Conservation (phyloP, 2,329 filamentous ascomycete genomes). For the Alternaria dauci region DNA sequence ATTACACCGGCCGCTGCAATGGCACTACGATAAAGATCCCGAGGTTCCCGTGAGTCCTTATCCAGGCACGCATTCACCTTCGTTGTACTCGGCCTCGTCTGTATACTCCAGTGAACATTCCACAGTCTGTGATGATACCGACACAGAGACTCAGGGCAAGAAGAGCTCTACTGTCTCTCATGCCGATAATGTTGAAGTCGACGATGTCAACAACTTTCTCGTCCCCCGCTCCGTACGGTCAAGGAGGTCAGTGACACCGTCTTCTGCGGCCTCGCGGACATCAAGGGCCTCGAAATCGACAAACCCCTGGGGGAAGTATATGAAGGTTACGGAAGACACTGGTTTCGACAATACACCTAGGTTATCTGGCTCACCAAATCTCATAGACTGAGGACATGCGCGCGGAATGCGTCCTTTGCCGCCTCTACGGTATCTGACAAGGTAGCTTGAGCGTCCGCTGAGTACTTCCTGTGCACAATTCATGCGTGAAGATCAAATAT, state of each 20-base stretch:
- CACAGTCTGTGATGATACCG: neutral
- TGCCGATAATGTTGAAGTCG: neutral
- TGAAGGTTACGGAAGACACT: neutral
- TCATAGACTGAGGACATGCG: neutral
- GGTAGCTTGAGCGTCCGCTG: too few relatives aligned
- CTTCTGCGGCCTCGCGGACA: neutral
- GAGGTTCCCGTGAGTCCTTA: neutral
- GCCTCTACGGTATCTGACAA: too few relatives aligned
- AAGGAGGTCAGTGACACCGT: neutral
- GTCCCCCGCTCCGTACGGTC: neutral
- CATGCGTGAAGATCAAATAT: neutral
- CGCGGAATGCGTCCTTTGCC: neutral
- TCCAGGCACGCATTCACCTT: neutral
- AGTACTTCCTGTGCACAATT: neutral
- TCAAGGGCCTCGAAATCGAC: constrained; percentile 4
- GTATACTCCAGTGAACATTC: neutral
- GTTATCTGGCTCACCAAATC: neutral
- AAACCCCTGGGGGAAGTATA: constrained; percentile 4
- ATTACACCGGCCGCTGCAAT: constrained; percentile 1
- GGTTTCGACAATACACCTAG: neutral
- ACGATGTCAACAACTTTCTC: neutral
- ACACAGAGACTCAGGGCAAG: neutral
- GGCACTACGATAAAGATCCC: neutral
- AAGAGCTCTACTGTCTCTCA: neutral
- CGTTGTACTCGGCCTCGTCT: neutral